Evolutionary conservation across 257 asterid species (phyloP), one percentile per base, ranked within the genome.

Genomic region (Leptodermis oblonga): DNA sequence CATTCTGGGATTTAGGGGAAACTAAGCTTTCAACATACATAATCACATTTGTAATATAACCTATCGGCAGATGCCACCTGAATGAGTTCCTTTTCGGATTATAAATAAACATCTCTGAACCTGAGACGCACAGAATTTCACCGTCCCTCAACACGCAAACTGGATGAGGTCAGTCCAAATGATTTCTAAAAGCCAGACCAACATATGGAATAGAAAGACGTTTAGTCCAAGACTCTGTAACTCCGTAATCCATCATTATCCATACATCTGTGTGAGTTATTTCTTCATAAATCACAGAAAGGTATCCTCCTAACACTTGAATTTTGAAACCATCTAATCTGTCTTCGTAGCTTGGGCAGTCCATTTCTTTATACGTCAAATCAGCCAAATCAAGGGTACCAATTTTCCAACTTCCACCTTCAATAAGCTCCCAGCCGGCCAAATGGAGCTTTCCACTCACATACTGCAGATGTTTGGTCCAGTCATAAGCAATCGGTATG

Each of bases 11-110:
- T 36, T 5, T 4, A 28, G 79, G 74, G 1, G 66, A 74, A 7
- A 88, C 82, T 39, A 84, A 77, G 73, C 83, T 86, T 65, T 86
- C 92, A 15, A 71, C 46, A 23, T 72, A 86, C n/a, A n/a, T n/a
- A n/a, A n/a, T n/a, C n/a, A n/a, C n/a, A n/a, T n/a, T n/a, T n/a
- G n/a, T n/a, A n/a, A n/a, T n/a, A n/a, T n/a, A n/a, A n/a, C n/a
- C n/a, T n/a, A n/a, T n/a, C n/a, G n/a, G n/a, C n/a, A n/a, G n/a
- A n/a, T n/a, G n/a, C n/a, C n/a, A n/a, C n/a, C n/a, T n/a, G n/a
- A n/a, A n/a, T n/a, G n/a, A n/a, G n/a, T n/a, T n/a, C n/a, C n/a
- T n/a, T n/a, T n/a, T n/a, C n/a, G n/a, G n/a, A n/a, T n/a, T n/a
- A n/a, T 76, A 83, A 22, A 77, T 12, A n/a, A n/a, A n/a, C n/a